Percentiles rank a stretch among this genome's conserved stretches.
Evolutionary conservation across 1,284 basidiomycete genomes (phyloP).

Genomic region (Moniliella sp.): DNA sequence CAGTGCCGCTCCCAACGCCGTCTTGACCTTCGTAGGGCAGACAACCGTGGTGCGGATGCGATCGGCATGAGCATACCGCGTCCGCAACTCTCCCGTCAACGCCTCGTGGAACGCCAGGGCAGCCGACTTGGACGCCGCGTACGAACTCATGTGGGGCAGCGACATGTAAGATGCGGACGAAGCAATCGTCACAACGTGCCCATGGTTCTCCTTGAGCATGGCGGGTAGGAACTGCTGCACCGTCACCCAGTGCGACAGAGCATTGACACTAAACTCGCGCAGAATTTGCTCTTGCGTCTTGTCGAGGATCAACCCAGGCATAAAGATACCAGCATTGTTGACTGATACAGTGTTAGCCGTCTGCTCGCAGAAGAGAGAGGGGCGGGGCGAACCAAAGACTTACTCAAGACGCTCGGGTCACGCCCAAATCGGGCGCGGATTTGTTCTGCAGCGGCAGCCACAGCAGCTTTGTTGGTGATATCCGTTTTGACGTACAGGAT

Average conservation of each 20-base stretch:
- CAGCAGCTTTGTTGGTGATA: conserved; percentile 1
- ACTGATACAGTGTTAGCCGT: too few species aligned
- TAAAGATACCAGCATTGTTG: conserved; percentile 15
- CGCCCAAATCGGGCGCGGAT: conserved; percentile 1
- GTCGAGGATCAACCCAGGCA: conserved; percentile 10
- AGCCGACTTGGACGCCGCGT: conserved; percentile 8
- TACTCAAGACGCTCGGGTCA: conserved; percentile 1
- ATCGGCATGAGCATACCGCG: conserved; percentile 6
- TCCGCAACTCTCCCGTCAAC: conserved; percentile 6
- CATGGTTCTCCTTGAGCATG: conserved; percentile 2
- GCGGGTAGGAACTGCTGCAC: conserved; percentile 10
- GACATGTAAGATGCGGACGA: not conserved
- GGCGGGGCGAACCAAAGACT: too few species aligned
- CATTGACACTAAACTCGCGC: conserved; percentile 11
- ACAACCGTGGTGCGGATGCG: conserved; percentile 8
- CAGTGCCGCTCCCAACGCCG: conserved; percentile 8
- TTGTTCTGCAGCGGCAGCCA: conserved; percentile 2
- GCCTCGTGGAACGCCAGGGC: conserved; percentile 10
- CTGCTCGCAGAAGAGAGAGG: too few species aligned
- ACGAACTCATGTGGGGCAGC: conserved; percentile 3
- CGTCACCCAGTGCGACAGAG: conserved; percentile 7
- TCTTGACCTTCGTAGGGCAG: conserved; percentile 10
- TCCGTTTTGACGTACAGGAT: conserved; percentile 1
- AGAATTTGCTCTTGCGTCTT: conserved; percentile 6
- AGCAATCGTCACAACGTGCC: not conserved